These are phyloP conservation scores for Comarum palustre DNA, from an alignment of 306 rosid genomes.

Conservation along the genomic window DNA sequence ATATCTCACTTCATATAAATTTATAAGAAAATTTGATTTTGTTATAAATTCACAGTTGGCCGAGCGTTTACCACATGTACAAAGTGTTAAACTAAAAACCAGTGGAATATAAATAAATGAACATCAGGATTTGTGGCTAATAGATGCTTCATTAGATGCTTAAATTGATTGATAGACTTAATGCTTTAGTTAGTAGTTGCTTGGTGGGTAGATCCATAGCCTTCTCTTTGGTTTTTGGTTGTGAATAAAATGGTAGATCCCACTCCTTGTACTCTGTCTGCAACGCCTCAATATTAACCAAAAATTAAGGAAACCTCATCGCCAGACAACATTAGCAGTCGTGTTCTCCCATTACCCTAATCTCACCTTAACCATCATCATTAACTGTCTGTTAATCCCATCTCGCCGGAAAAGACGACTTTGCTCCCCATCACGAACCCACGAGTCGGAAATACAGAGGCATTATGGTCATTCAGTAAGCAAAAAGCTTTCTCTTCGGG, in stretches of 20 bases:
- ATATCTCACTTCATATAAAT: neutral
- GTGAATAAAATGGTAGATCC: neutral
- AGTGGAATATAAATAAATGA: neutral
- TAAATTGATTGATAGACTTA: neutral
- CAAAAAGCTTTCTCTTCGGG: neutral
- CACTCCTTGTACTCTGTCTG: neutral
- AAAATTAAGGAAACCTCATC: neutral
- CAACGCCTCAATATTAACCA: neutral
- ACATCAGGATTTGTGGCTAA: neutral
- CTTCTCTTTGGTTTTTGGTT: neutral
- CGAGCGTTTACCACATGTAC: neutral
- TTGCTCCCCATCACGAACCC: neutral
- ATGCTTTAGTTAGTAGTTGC: neutral
- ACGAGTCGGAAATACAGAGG: conserved; percentile 14
- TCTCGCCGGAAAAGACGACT: conserved; percentile 28
- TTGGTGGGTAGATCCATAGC: neutral
- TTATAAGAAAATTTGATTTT: neutral
- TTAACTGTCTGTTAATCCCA: conserved; percentile 20
- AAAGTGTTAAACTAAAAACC: neutral
- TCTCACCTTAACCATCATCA: conserved; percentile 4
- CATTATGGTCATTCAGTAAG: conserved; percentile 21
- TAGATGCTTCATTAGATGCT: neutral
- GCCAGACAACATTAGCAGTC: neutral
- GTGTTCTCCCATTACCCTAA: neutral
- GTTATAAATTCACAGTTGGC: neutral